Base-by-base conservation (phyloP, 129 eudicot species). In the Calendula officinalis region DNA sequence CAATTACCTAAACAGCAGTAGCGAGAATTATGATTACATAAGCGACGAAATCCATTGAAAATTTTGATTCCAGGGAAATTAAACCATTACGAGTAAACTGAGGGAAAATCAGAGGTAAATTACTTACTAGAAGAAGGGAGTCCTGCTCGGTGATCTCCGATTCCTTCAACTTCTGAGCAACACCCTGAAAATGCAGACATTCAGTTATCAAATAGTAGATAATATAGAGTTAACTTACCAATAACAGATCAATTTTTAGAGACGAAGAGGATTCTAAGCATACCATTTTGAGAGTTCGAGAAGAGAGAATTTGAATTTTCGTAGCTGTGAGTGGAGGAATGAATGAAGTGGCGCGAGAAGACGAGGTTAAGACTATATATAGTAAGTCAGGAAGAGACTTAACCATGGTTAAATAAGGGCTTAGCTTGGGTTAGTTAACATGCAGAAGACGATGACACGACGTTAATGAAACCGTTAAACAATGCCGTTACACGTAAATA, bases 111-210 rank as follows among this genome's bases (percentile, higher is more conserved):
- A 35, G 42, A 33, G 3, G 47, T 15, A 71, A 17, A 62, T 32
- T 36, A 7, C 15, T 84, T 80, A 91, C 98, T 38, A 91, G 83
- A 40, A 91, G 86, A 46, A 91, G 98, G 33, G 98, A 91, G 61
- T 88, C 98, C 82, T 87, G 96, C 80, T 91, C 96, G 0, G 98
- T 91, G 75, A 91, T 85, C 80, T 87, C 98, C 32, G 90, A 67
- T 85, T 91, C 96, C 86, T 88, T 88, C 69, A 91, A 41, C 54
- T 91, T 87, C 90, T 91, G 98, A 3, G 83, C 96, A 56, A 84
- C 88, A 53, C 85, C 91, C 98, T 91, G 87, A 72, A 58, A 73
- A 63, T 37, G 56, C 60, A 60, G 60, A 66, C 13, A 69, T 53
- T 8, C 40, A 65, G 22, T 66, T 17, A 43, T 64, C 37, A 62